Evolutionary conservation across 208 protist genomes (phyloP).

Genomic region (Leishmania martiniquensis): DNA sequence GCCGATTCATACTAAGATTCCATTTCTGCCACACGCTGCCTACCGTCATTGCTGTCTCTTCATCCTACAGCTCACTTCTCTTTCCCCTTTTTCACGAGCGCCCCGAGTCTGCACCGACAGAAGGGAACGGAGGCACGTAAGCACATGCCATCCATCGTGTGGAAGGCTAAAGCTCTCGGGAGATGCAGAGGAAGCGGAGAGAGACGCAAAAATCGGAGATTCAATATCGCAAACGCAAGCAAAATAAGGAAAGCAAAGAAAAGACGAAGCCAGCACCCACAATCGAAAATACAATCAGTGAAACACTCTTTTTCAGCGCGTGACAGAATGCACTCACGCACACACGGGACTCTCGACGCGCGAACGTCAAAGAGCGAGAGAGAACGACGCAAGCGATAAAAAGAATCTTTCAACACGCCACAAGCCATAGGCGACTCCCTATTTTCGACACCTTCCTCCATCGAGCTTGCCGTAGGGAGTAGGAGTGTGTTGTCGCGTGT

Average conservation of each 20-base stretch:
- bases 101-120: not conserved
- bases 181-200: not conserved
- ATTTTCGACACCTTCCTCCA: not conserved
- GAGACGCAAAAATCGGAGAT: not conserved
- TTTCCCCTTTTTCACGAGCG: not conserved
- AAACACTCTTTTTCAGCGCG: too few relatives aligned
- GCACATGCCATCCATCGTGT: not conserved
- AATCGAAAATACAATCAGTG: too few relatives aligned
- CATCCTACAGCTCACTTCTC: too few relatives aligned
- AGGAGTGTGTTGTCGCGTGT: too few relatives aligned
- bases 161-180: not conserved
- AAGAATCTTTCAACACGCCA: not conserved
- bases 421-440: not conserved
- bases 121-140: not conserved
- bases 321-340: not conserved
- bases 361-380: not conserved
- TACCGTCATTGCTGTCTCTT: too few relatives aligned
- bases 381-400: too few relatives aligned
- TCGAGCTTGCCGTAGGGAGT: not conserved
- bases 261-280: not conserved
- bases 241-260: not conserved
- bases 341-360: not conserved
- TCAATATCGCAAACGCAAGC: not conserved
- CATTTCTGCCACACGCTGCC: too few relatives aligned
- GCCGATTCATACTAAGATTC: not conserved